Conservation (phyloP, 106 monocot genomes). For the Apostasia shenzhenica region DNA sequence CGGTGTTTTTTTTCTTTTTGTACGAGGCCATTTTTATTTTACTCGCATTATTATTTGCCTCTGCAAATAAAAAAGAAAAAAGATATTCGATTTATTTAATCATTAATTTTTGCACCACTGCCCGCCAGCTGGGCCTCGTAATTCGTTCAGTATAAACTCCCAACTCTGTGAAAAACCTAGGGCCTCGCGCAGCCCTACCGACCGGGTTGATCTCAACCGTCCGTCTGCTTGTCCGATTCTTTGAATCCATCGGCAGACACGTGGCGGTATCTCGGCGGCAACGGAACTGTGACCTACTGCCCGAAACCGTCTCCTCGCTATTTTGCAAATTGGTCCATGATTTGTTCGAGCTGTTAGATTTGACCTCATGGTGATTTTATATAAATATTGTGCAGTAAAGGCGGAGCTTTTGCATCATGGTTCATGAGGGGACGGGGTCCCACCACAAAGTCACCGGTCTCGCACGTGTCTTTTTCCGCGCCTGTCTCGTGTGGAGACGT, state of each 20-base stretch:
- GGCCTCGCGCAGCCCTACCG: neutral
- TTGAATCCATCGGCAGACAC: neutral
- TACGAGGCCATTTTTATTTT: constrained; percentile 45
- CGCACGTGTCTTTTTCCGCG: neutral
- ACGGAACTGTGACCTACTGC: neutral
- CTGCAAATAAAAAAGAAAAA: constrained; percentile 8
- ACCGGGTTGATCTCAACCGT: neutral
- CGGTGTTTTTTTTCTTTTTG: constrained; percentile 6
- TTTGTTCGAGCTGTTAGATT: neutral
- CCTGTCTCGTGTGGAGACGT: neutral
- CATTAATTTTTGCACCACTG: neutral
- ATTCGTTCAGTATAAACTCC: neutral
- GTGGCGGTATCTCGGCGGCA: neutral
- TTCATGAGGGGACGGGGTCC: neutral
- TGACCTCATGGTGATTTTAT: neutral
- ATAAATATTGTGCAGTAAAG: neutral
- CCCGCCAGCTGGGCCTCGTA: constrained; percentile 1
- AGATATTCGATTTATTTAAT: constrained; percentile 2
- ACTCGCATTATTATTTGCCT: constrained; percentile 15
- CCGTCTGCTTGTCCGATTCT: too few relatives aligned
- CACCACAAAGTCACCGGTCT: neutral
- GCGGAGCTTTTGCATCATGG: neutral
- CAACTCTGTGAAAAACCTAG: neutral
- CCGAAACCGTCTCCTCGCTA: neutral
- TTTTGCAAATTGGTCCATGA: neutral